Evolutionary conservation across 768 basidiomycete genomes (phyloP).

Genomic region (Coprinopsis cinerea): DNA sequence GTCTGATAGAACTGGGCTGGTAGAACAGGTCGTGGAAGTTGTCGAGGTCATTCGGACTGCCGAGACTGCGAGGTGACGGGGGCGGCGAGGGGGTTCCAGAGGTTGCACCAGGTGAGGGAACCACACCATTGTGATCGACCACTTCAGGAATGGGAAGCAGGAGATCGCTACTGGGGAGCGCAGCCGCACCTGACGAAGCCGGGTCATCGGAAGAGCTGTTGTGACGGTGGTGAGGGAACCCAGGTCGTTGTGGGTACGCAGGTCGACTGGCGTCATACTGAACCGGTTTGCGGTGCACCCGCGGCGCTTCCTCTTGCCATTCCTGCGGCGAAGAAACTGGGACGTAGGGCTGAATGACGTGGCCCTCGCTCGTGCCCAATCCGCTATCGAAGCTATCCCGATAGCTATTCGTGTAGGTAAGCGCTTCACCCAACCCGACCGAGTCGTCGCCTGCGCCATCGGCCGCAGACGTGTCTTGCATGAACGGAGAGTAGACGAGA

Average conservation of each 20-base stretch:
- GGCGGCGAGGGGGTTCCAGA: constrained; percentile 26
- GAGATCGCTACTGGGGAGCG: not conserved
- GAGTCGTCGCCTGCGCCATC: constrained; percentile 28
- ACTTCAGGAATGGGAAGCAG: not conserved
- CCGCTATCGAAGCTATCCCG: constrained; percentile 36
- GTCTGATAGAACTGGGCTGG: constrained; percentile 31
- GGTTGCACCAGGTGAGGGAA: constrained; percentile 11
- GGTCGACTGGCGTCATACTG: constrained; percentile 32
- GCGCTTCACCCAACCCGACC: constrained; percentile 58
- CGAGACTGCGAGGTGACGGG: constrained; percentile 45
- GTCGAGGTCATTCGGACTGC: constrained; percentile 62
- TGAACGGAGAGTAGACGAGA: constrained; percentile 41
- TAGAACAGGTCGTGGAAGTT: constrained; percentile 73
- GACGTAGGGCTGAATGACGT: constrained; percentile 15
- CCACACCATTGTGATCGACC: constrained; percentile 8
- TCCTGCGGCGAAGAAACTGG: constrained; percentile 1
- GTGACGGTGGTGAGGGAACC: not conserved
- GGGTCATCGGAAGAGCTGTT: constrained; percentile 6
- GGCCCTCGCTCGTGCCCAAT: constrained; percentile 41
- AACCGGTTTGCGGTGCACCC: constrained; percentile 25
- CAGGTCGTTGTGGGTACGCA: constrained; percentile 14
- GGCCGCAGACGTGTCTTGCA: constrained; percentile 17
- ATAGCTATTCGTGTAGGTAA: constrained; percentile 38
- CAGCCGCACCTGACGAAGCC: not conserved
- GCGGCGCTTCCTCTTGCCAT: constrained; percentile 5